Percentiles rank a stretch among this genome's conserved stretches.
These are phyloP conservation scores for Umbellularia californica DNA, from an alignment of 164 flowering plant species.

Conservation along the genomic window DNA sequence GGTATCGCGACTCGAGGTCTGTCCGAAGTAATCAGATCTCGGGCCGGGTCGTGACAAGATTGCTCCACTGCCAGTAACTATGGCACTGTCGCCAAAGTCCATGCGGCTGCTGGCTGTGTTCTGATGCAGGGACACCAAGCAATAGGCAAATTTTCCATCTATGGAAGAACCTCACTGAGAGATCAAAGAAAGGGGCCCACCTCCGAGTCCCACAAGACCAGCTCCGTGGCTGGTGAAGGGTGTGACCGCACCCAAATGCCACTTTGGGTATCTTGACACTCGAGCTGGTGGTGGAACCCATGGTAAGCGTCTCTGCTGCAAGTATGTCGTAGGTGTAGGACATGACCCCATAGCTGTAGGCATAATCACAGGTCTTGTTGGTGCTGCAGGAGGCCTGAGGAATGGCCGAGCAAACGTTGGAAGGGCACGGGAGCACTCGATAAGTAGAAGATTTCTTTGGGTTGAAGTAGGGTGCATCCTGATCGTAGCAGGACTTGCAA, in stretches of 20 bases:
- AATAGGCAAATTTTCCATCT: slow-evolving; percentile 54
- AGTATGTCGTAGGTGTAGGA: slow-evolving; percentile 34
- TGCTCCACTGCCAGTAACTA: slow-evolving; percentile 24
- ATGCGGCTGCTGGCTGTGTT: slow-evolving; percentile 21
- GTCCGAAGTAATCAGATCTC: too few relatives aligned
- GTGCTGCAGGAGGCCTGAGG: background rate
- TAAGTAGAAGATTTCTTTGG: slow-evolving; percentile 35
- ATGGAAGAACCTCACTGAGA: slow-evolving; percentile 29
- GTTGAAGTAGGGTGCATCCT: slow-evolving; percentile 53
- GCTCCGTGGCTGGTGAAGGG: slow-evolving; percentile 21
- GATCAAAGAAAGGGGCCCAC: slow-evolving; percentile 39
- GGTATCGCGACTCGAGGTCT: too few relatives aligned
- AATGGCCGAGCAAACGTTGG: slow-evolving; percentile 22
- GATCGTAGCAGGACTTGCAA: slow-evolving; percentile 49
- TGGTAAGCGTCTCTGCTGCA: slow-evolving; percentile 35
- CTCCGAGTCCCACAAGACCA: slow-evolving; percentile 59
- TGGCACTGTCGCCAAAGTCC: slow-evolving; percentile 33
- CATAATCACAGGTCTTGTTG: slow-evolving; percentile 19
- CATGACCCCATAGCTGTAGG: slow-evolving; percentile 27
- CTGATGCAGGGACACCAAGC: slow-evolving; percentile 27
- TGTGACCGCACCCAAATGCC: slow-evolving; percentile 46
- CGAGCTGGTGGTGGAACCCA: slow-evolving; percentile 17
- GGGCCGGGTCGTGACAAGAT: too few relatives aligned
- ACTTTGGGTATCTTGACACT: slow-evolving; percentile 11
- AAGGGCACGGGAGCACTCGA: slow-evolving; percentile 26